phyloP scores from a whole-genome alignment of 2,329 filamentous ascomycete genomes.

The Rutstroemia sp. region DNA sequence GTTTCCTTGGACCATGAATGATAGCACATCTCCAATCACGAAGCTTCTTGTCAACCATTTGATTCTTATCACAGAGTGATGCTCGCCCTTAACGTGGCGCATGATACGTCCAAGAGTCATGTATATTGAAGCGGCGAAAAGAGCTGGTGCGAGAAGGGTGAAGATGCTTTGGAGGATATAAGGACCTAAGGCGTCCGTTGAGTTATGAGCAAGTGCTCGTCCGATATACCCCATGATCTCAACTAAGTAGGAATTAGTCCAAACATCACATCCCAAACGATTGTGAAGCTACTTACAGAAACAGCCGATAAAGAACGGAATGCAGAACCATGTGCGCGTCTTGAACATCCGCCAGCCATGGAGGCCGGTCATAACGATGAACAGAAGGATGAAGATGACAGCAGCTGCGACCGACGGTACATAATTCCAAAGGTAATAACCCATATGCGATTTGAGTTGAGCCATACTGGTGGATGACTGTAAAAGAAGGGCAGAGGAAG shows the following conservation, averaged over 20 bases:
- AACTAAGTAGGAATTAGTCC: conserved; percentile 24
- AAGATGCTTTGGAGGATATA: conserved; percentile 32
- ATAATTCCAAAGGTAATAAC: conserved; percentile 38
- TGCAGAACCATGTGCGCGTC: conserved; percentile 26
- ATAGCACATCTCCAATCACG: conserved; percentile 46
- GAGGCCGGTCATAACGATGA: conserved; percentile 21
- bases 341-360: conserved; percentile 27
- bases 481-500: not conserved
- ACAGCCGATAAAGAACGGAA: conserved; percentile 32
- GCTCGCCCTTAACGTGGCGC: conserved; percentile 27
- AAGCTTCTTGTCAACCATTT: conserved; percentile 47
- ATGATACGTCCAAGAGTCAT: conserved; percentile 27
- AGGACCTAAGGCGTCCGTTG: conserved; percentile 18
- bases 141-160: conserved; percentile 33
- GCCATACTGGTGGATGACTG: conserved; percentile 19
- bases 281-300: conserved; percentile 27
- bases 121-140: conserved; percentile 33
- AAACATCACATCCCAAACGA: not conserved
- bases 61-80: conserved; percentile 32
- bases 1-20: conserved; percentile 42
- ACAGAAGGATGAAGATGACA: conserved; percentile 32
- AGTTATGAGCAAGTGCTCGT: conserved; percentile 21
- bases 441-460: conserved; percentile 26
- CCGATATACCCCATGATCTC: conserved; percentile 32
- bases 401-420: conserved; percentile 38